phyloP scores from a whole-genome alignment of 495 filamentous ascomycete genomes.

The Lasiosphaeria ovina region DNA sequence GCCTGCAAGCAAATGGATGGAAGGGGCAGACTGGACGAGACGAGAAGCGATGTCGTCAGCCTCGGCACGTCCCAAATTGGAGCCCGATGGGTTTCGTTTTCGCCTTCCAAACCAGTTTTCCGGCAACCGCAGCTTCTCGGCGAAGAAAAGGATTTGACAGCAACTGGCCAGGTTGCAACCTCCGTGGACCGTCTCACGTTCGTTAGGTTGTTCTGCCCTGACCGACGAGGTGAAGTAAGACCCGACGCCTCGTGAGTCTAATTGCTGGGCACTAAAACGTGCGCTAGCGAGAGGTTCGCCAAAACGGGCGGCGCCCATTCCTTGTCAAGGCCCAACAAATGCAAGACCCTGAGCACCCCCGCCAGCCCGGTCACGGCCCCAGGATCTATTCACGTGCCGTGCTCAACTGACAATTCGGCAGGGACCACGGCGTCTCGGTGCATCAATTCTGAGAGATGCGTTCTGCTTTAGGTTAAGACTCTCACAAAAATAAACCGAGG shows the following conservation, averaged over 20 bases:
- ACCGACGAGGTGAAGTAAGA: background rate
- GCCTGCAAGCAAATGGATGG: no score
- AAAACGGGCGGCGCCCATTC: slow-evolving; percentile 6
- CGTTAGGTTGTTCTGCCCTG: background rate
- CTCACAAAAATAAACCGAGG: no score
- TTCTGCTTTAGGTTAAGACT: no score
- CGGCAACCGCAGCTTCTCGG: slow-evolving; percentile 1
- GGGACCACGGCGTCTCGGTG: background rate
- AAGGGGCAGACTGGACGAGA: background rate
- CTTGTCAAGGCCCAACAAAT: slow-evolving; percentile 15
- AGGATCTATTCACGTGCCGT: slow-evolving; percentile 19
- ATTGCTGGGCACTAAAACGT: slow-evolving; percentile 15
- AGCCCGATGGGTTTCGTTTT: slow-evolving; percentile 20
- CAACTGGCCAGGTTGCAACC: slow-evolving; percentile 18
- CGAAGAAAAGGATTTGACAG: slow-evolving; percentile 9
- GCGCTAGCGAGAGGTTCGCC: slow-evolving; percentile 17
- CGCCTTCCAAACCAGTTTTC: slow-evolving; percentile 1
- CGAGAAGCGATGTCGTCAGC: slow-evolving; percentile 24
- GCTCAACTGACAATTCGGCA: background rate
- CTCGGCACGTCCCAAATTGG: slow-evolving; percentile 21
- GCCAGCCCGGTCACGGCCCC: slow-evolving; percentile 7
- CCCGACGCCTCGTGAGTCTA: slow-evolving; percentile 6
- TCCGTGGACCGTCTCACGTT: slow-evolving; percentile 13
- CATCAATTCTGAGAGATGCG: no score
- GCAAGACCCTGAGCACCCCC: background rate